Base-by-base conservation (phyloP, 2,329 filamentous ascomycete species). In the Stagonosporopsis rhizophila region DNA sequence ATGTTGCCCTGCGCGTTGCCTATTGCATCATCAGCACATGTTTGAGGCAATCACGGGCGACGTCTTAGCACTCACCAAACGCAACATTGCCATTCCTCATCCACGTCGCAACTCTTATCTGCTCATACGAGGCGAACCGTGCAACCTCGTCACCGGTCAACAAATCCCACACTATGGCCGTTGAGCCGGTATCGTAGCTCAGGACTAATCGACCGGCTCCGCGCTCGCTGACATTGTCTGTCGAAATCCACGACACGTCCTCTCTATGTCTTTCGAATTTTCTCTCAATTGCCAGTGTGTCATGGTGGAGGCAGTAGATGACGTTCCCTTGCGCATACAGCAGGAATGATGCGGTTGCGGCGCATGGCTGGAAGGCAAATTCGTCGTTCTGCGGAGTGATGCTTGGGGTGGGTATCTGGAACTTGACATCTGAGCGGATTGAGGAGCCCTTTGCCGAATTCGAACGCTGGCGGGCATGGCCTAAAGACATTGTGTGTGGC, bases 61-160 rank as follows among this genome's bases (percentile, higher is more conserved):
- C 22, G 15, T 20, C n/a, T 25, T 17, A 30, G 28, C n/a, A 66
- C 87, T 76, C 82, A 97, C 94, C 95, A 81, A 98, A 98, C 34
- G 92, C 94, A 64, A 99, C 89, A 78, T 96, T 96, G 51, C 95
- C 95, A 78, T 97, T 97, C 40, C 89, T 86, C 93, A 99, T 97
- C 92, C 95, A 99, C 12, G 90, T 84, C 34, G 93, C 94, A 27
- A 91, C 89, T 20, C 88, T 88, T 61, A 98, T 84, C 64, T 90
- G 86, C 70, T 96, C 92, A 71, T 96, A 97, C 0, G 93, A 95
- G 22, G 89, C 88, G 79, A 98, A 98, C n/a, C 93, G 86, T 35
- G 94, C 88, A 56, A 97, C 85, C 76, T 97, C 92, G 57, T 92
- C 88, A 44, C 95, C 95, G 0, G 92, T 96, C 79, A 96, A 87